A percentile compares a stretch with the other conserved stretches of the same genome.
Conservation (phyloP, 352 stramenopile genomes). For the Phytopythium aichiense region DNA sequence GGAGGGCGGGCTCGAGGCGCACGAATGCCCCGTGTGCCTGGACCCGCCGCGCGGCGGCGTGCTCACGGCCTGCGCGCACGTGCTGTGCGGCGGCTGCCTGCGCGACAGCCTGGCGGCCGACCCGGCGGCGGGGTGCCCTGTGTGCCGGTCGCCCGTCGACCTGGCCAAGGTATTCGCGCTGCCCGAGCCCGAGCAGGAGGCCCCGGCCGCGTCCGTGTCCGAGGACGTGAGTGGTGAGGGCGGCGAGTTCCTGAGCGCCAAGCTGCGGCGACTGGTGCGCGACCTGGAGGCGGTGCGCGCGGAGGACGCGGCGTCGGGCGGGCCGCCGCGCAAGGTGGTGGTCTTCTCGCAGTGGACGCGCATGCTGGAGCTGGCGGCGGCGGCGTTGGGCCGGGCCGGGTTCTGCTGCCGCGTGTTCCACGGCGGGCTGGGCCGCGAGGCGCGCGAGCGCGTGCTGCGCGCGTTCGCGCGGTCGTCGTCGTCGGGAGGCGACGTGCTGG, state of each 20-base stretch:
- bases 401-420: conserved; percentile 72
- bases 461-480: conserved; percentile 53
- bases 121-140: conserved; percentile 62
- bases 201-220: not conserved
- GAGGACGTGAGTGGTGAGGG: not conserved
- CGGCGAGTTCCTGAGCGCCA: conserved; percentile 53
- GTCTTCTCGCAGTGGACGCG: conserved; percentile 90
- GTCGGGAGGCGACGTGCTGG: conserved; percentile 50
- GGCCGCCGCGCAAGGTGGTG: conserved; percentile 63
- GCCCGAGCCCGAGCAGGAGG: conserved; percentile 9
- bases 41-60: conserved; percentile 66
- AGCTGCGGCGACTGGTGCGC: conserved; percentile 57
- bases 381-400: conserved; percentile 38
- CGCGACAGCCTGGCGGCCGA: conserved; percentile 53
- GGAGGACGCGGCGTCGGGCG: conserved; percentile 29
- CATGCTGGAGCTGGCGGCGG: conserved; percentile 83
- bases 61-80: conserved; percentile 81
- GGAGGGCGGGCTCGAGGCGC: conserved; percentile 64
- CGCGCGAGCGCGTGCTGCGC: conserved; percentile 63
- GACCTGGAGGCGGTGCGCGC: conserved; percentile 61
- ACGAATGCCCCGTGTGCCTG: conserved; percentile 86
- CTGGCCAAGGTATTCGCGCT: conserved; percentile 56
- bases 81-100: conserved; percentile 81
- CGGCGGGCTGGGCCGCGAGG: conserved; percentile 61
- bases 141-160: conserved; percentile 69